Evolutionary conservation across 257 asterid genomes (phyloP).

Genomic region (Catharanthus roseus): DNA sequence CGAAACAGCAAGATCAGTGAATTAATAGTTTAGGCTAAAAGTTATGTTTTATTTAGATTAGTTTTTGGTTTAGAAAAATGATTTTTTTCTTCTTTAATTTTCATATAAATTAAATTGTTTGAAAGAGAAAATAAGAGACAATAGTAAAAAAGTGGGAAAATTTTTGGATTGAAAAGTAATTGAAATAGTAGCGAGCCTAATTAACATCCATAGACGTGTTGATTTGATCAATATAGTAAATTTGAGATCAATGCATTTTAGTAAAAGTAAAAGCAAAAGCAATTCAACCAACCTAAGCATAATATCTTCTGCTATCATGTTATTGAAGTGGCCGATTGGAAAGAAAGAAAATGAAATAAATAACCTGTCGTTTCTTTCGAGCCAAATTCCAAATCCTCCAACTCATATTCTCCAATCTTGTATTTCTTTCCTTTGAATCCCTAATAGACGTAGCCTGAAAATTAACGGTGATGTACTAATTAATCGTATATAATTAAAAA

Average conservation of each 20-base stretch:
- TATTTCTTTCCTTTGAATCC: slow-evolving; percentile 74
- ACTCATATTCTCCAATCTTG: slow-evolving; percentile 78
- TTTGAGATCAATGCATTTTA: neutral
- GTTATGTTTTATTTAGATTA: no score
- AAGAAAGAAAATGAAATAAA: neutral
- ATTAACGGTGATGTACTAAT: neutral
- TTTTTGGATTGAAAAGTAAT: no score
- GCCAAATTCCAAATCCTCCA: slow-evolving; percentile 87
- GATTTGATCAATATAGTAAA: neutral
- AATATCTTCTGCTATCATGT: no score
- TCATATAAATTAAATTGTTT: no score
- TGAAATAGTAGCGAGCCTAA: no score
- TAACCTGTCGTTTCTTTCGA: slow-evolving; percentile 58
- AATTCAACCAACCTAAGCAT: neutral
- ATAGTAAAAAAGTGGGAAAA: no score
- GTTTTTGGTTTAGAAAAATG: no score
- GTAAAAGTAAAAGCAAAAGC: neutral
- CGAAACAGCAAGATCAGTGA: neutral
- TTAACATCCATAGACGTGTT: neutral
- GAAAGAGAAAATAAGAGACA: no score
- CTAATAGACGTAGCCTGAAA: slow-evolving; percentile 59
- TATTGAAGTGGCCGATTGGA: no score
- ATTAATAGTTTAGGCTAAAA: no score
- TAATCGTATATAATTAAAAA: neutral
- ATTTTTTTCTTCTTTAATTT: no score